Percentiles rank a stretch among this genome's conserved stretches.
phyloP scores from a whole-genome alignment of 352 stramenopile genomes.

The Globisporangium megalacanthum region DNA sequence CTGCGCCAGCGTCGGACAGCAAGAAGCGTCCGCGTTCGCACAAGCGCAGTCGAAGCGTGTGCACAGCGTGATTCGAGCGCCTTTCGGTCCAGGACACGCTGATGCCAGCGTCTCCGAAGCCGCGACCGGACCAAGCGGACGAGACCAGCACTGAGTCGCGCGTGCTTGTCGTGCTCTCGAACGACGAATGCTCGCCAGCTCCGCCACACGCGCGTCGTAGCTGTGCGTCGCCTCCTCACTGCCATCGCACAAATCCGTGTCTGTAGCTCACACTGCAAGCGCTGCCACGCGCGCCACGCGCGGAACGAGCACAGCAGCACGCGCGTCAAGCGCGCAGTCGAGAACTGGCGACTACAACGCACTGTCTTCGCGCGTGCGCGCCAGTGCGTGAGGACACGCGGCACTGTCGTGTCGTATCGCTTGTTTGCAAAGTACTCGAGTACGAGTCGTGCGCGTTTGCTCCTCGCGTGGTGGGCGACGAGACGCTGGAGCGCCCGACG shows the following conservation, averaged over 20 bases:
- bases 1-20: constrained; percentile 21
- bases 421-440: constrained; percentile 36
- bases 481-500: constrained; percentile 15
- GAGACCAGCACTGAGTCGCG: constrained; percentile 4
- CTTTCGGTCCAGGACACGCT: constrained; percentile 6
- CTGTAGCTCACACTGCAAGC: constrained; percentile 1
- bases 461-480: constrained; percentile 1
- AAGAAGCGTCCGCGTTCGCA: constrained; percentile 9
- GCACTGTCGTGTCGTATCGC: constrained; percentile 18
- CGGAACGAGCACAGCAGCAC: neutral
- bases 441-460: constrained; percentile 27
- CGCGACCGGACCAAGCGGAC: constrained; percentile 16
- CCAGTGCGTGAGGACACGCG: constrained; percentile 17
- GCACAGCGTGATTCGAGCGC: constrained; percentile 4
- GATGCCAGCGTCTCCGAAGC: constrained; percentile 21
- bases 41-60: constrained; percentile 9
- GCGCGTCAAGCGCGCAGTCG: neutral
- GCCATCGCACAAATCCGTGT: neutral
- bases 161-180: constrained; percentile 7
- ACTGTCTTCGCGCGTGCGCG: neutral
- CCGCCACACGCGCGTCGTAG: constrained; percentile 3
- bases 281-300: constrained; percentile 3
- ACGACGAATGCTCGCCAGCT: constrained; percentile 18
- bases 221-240: neutral
- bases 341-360: constrained; percentile 4